A percentile compares a stretch with the other conserved stretches of the same genome.
Evolutionary conservation across 2,329 filamentous ascomycete genomes (phyloP).

Genomic region (Xylaria hypoxylon): DNA sequence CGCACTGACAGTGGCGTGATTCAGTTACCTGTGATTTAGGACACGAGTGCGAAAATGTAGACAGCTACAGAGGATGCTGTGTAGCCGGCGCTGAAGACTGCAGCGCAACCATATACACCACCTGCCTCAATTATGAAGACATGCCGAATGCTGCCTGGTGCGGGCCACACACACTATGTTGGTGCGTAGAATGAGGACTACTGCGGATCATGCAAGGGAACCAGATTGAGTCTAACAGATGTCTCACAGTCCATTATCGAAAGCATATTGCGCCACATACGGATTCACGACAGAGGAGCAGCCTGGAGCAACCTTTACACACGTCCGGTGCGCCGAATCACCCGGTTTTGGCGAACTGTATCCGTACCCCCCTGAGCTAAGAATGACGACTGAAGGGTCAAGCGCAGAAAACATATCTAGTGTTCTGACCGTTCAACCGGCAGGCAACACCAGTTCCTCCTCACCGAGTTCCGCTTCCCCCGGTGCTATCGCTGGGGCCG

Average conservation of each 20-base stretch:
- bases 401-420: conserved; percentile 4
- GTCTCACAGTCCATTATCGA: conserved; percentile 36
- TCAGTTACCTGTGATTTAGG: conserved; percentile 48
- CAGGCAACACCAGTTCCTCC: neutral
- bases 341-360: conserved; percentile 46
- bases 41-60: conserved; percentile 47
- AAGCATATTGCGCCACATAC: conserved; percentile 47
- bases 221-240: conserved; percentile 14
- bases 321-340: conserved; percentile 45
- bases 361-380: conserved; percentile 46
- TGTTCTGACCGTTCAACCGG: neutral
- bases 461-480: conserved; percentile 11
- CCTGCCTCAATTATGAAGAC: conserved; percentile 44
- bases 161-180: conserved; percentile 47
- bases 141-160: conserved; percentile 40
- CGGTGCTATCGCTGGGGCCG: conserved; percentile 26
- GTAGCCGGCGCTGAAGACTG: conserved; percentile 42
- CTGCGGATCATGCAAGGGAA: neutral
- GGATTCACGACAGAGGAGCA: conserved; percentile 40
- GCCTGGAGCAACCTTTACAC: conserved; percentile 43
- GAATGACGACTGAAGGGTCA: conserved; percentile 23
- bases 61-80: conserved; percentile 48
- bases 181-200: conserved; percentile 41
- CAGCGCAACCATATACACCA: conserved; percentile 46
- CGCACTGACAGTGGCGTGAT: conserved; percentile 26